A percentile compares a stretch with the other conserved stretches of the same genome.
phyloP scores from a whole-genome alignment of 2,329 filamentous ascomycete species.

The Coniochaeta hoffmannii region DNA sequence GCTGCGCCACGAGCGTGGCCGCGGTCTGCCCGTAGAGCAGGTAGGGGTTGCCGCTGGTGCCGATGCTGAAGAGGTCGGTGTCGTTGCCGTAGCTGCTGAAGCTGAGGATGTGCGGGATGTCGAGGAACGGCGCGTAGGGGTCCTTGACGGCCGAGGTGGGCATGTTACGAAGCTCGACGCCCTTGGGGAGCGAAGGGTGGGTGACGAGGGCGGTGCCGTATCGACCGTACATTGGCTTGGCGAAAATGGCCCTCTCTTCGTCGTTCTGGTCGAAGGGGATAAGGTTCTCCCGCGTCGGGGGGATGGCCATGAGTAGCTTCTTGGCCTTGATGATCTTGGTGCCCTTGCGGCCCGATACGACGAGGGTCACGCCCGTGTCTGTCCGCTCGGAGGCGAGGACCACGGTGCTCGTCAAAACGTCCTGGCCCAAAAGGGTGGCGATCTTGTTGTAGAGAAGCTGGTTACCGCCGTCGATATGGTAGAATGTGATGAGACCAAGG shows the following conservation, averaged over 20 bases:
- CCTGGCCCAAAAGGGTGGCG: conserved; percentile 1
- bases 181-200: conserved; percentile 21
- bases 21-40: not conserved
- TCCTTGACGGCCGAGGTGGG: conserved; percentile 14
- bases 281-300: conserved; percentile 23
- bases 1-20: conserved; percentile 2
- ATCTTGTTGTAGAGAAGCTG: conserved; percentile 7
- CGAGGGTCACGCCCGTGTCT: conserved; percentile 19
- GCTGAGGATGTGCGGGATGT: conserved; percentile 1
- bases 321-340: conserved; percentile 20
- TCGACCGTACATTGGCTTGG: conserved; percentile 21
- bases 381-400: conserved; percentile 14
- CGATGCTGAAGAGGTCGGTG: conserved; percentile 7
- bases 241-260: conserved; percentile 21
- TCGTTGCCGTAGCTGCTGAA: conserved; percentile 8
- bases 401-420: conserved; percentile 6
- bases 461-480: conserved; percentile 7
- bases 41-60: conserved; percentile 3
- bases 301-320: conserved; percentile 26
- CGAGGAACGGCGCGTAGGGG: conserved; percentile 4
- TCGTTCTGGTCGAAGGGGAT: conserved; percentile 23
- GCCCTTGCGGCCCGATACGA: conserved; percentile 17
- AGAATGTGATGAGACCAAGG: conserved; percentile 1
- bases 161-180: conserved; percentile 20
- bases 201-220: conserved; percentile 24